phyloP scores from a whole-genome alignment of 2,329 filamentous ascomycete genomes.

The Penicillium nordicum region DNA sequence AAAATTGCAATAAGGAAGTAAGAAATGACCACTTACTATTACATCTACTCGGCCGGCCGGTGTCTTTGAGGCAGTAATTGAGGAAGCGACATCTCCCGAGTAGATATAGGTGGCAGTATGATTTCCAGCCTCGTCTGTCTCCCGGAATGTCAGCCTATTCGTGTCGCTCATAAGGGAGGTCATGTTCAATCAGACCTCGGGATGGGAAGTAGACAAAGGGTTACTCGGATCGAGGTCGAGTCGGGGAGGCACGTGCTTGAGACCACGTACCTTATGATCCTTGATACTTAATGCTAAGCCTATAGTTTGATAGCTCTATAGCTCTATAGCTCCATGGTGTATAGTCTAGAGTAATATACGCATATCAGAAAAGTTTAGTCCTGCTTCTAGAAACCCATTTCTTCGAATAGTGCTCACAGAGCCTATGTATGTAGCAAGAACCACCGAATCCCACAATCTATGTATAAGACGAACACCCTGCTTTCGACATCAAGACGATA shows the following conservation, averaged over 20 bases:
- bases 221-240: background rate
- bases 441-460: constrained; percentile 15
- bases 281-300: background rate
- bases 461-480: constrained; percentile 10
- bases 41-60: constrained; percentile 45
- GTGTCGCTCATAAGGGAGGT: background rate
- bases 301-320: background rate
- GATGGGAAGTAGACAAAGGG: background rate
- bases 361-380: background rate
- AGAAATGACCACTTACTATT: constrained; percentile 26
- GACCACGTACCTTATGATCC: constrained; percentile 1
- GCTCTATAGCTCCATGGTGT: background rate
- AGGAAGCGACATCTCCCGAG: constrained; percentile 24
- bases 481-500: constrained; percentile 12
- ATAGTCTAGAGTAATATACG: background rate
- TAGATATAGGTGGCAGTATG: constrained; percentile 50
- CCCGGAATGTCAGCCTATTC: constrained; percentile 28
- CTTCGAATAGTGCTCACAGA: constrained; percentile 19
- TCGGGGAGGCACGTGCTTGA: constrained; percentile 5
- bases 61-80: constrained; percentile 13
- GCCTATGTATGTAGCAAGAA: constrained; percentile 19
- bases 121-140: constrained; percentile 51
- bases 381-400: background rate
- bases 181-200: background rate
- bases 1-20: background rate